phyloP scores from a whole-genome alignment of 2,329 filamentous ascomycete species.

The Colletotrichum sp. region DNA sequence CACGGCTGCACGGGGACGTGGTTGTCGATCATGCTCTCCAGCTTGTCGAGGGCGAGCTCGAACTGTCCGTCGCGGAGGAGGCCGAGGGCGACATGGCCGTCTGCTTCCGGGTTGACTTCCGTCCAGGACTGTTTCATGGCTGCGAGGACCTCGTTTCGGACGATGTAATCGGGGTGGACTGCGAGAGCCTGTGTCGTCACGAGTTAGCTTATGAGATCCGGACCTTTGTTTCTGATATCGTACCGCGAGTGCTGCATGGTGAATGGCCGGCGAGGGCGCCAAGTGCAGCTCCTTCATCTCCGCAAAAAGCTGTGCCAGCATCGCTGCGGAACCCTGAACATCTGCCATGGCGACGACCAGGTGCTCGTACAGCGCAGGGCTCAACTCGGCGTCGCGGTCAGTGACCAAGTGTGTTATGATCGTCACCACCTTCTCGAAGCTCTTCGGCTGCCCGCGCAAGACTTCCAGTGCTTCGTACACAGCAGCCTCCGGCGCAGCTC shows the following conservation, averaged over 20 bases:
- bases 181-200: conserved; percentile 63
- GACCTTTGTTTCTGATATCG: neutral
- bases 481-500: conserved; percentile 33
- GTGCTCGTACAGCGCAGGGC: conserved; percentile 71
- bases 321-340: conserved; percentile 68
- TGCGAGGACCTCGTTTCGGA: conserved; percentile 73
- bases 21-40: conserved; percentile 69
- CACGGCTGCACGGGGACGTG: conserved; percentile 65
- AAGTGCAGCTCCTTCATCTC: conserved; percentile 73
- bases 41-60: conserved; percentile 75
- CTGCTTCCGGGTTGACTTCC: conserved; percentile 64
- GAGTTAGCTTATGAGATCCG: neutral
- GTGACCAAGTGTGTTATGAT: conserved; percentile 65
- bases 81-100: conserved; percentile 72
- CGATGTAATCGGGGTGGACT: conserved; percentile 83
- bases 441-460: conserved; percentile 37
- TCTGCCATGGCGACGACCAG: conserved; percentile 76
- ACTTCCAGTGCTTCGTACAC: conserved; percentile 55
- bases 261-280: conserved; percentile 67
- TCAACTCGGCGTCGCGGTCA: conserved; percentile 58
- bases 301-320: conserved; percentile 66
- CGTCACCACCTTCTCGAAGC: conserved; percentile 41
- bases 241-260: conserved; percentile 74
- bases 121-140: conserved; percentile 78
- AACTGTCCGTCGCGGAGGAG: conserved; percentile 82